Base-by-base conservation (phyloP, 2,329 filamentous ascomycete genomes). In the Lachnellula occidentalis region DNA sequence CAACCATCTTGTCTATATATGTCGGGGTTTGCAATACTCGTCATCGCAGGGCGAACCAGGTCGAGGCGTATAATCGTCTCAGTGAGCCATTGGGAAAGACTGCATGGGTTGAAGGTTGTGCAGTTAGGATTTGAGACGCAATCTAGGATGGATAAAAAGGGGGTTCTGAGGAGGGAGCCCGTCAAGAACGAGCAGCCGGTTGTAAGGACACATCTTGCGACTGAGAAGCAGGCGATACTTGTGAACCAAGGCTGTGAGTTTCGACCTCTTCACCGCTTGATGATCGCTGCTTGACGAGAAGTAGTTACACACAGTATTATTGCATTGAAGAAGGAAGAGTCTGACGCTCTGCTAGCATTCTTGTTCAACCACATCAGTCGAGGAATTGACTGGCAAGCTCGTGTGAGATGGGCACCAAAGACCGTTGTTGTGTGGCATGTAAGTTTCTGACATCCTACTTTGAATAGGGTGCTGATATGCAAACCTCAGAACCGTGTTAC, bases 301-400 rank as follows among this genome's bases (percentile, higher is more conserved):
- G 14, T 48, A 87, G 84, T 92, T 73, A 91, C 87, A 5, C 83
- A 88, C 36, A 77, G 85, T 37, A 92, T 95, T 53, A 80, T 92
- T 1, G 89, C 88, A 11, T 80, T 85, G 66, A 94, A 95, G 73
- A 89, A 90, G 66, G 90, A 95, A 67, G 90, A 95, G 67, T 88
- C 84, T 1, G 90, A 94, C 58, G 78, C 78, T 43, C 43, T 63
- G 14, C 76, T 91, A 52, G 86, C 87, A 61, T 90, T 90, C 74
- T 72, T 91, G 22, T 90, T 83, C 67, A 79, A 88, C 65, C 87
- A 90, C 64, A 82, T 90, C 52, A 83, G 82, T 1, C 76, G 80
- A 31, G 84, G 84, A 21, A 80, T 83, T 51, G 87, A 90, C 65
- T 81, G 88, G 68, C 87, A 90, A 62, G 78, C 78, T 5, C 79